Percentiles rank a stretch among this genome's conserved stretches.
These are phyloP conservation scores for Cystofilobasidium macerans DNA, from an alignment of 768 basidiomycete species.

Conservation along the genomic window DNA sequence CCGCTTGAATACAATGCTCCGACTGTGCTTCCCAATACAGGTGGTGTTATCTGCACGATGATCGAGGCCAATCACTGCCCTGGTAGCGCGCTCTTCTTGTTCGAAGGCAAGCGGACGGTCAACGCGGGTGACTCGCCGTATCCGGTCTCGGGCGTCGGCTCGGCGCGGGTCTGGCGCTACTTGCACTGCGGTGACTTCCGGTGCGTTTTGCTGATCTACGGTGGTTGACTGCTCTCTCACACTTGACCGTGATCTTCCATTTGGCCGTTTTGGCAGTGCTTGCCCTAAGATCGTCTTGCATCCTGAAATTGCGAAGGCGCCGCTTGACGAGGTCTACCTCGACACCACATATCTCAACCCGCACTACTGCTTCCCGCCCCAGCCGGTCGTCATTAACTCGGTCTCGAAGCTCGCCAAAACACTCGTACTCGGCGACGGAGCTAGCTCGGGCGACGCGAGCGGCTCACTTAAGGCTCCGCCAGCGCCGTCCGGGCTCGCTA, in stretches of 20 bases:
- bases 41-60: slow-evolving; percentile 76
- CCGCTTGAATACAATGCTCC: slow-evolving; percentile 71
- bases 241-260: not conserved
- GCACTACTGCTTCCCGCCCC: slow-evolving; percentile 90
- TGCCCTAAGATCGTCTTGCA: slow-evolving; percentile 79
- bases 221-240: not conserved
- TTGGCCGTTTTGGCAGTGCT: slow-evolving; percentile 51
- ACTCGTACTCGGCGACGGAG: slow-evolving; percentile 45
- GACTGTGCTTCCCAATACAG: slow-evolving; percentile 63
- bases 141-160: slow-evolving; percentile 61
- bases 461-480: no score
- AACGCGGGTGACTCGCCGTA: slow-evolving; percentile 75
- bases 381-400: slow-evolving; percentile 83
- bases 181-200: slow-evolving; percentile 74
- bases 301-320: slow-evolving; percentile 67
- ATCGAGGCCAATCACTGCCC: slow-evolving; percentile 99
- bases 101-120: slow-evolving; percentile 80
- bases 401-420: slow-evolving; percentile 70
- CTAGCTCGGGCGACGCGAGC: slow-evolving; percentile 30
- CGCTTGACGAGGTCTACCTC: slow-evolving; percentile 76
- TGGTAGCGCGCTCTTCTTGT: slow-evolving; percentile 85
- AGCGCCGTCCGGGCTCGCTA: slow-evolving; percentile 7
- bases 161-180: slow-evolving; percentile 63
- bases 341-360: slow-evolving; percentile 95
- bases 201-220: slow-evolving; percentile 24